These are phyloP conservation scores for Aspergillus jensenii DNA, from an alignment of 2,329 filamentous ascomycete species.

Conservation along the genomic window DNA sequence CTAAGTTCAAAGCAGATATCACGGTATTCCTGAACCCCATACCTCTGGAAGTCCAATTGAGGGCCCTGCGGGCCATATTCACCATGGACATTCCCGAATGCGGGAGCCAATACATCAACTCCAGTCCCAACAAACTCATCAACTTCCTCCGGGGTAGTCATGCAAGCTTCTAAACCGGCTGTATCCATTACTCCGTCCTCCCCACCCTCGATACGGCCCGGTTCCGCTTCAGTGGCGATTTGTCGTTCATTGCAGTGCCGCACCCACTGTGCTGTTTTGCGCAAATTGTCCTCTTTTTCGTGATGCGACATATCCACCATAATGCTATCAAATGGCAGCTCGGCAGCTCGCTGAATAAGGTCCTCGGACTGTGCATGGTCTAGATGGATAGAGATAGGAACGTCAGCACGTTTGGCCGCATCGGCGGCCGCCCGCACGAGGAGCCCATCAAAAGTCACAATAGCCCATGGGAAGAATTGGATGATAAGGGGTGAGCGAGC, in stretches of 20 bases:
- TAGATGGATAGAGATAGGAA: slow-evolving; percentile 64
- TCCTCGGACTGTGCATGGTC: slow-evolving; percentile 66
- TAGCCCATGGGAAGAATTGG: slow-evolving; percentile 69
- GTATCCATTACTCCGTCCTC: slow-evolving; percentile 76
- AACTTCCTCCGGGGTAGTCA: slow-evolving; percentile 69
- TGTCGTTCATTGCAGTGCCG: slow-evolving; percentile 63
- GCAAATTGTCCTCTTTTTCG: slow-evolving; percentile 68
- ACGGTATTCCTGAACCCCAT: not conserved
- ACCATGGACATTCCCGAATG: slow-evolving; percentile 75
- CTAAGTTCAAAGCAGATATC: no score
- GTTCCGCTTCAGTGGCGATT: slow-evolving; percentile 70
- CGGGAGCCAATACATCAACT: slow-evolving; percentile 71
- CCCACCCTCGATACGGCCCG: slow-evolving; percentile 68
- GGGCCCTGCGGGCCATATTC: slow-evolving; percentile 67
- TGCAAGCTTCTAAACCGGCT: slow-evolving; percentile 58
- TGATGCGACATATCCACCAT: slow-evolving; percentile 78
- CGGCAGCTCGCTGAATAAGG: slow-evolving; percentile 60
- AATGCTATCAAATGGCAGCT: slow-evolving; percentile 66
- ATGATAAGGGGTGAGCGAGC: slow-evolving; percentile 66
- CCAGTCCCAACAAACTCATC: slow-evolving; percentile 69
- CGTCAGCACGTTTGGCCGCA: slow-evolving; percentile 55
- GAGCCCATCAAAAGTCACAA: slow-evolving; percentile 57
- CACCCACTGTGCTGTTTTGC: slow-evolving; percentile 62
- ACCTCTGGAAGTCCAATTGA: slow-evolving; percentile 59
- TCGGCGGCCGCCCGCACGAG: slow-evolving; percentile 57